Conservation (phyloP, 495 filamentous ascomycete genomes). For the Penicillium subrubescens region DNA sequence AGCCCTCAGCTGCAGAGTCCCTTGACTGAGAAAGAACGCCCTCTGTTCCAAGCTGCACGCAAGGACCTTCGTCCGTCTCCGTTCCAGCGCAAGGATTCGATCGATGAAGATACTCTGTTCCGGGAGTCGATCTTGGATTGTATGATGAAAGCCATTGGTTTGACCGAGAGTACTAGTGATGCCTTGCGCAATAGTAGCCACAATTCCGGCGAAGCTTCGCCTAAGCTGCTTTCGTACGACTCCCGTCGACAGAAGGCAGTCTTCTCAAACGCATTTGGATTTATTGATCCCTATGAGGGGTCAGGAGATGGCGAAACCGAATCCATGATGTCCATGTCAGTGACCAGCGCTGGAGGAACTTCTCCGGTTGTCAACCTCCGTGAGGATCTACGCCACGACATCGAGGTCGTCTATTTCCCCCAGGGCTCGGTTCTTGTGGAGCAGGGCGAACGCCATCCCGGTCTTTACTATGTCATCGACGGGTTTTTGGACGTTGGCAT, state of each 20-base stretch:
- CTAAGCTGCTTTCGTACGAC: conserved; percentile 83
- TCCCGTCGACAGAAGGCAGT: conserved; percentile 80
- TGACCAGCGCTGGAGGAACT: conserved; percentile 55
- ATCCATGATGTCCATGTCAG: conserved; percentile 72
- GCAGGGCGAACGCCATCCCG: conserved; percentile 92
- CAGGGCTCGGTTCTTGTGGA: conserved; percentile 95
- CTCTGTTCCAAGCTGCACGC: conserved; percentile 51
- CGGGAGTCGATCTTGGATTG: conserved; percentile 90
- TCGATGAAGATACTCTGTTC: conserved; percentile 86
- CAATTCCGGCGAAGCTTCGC: conserved; percentile 80
- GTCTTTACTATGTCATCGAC: conserved; percentile 96
- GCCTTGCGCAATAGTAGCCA: conserved; percentile 57
- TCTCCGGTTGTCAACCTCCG: conserved; percentile 60
- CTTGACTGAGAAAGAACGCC: conserved; percentile 57
- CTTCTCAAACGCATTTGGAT: conserved; percentile 88
- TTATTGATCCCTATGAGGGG: conserved; percentile 87
- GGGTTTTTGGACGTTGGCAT: conserved; percentile 93
- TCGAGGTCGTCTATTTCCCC: conserved; percentile 98
- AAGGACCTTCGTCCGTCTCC: conserved; percentile 44
- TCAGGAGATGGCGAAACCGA: conserved; percentile 84
- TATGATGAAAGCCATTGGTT: conserved; percentile 91
- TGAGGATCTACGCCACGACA: conserved; percentile 79
- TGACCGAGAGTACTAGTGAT: conserved; percentile 65
- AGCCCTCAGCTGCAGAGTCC: conserved; percentile 51
- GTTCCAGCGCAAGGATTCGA: conserved; percentile 68